Conservation (phyloP, 2,329 filamentous ascomycete genomes). For the Passalora sequoiae region DNA sequence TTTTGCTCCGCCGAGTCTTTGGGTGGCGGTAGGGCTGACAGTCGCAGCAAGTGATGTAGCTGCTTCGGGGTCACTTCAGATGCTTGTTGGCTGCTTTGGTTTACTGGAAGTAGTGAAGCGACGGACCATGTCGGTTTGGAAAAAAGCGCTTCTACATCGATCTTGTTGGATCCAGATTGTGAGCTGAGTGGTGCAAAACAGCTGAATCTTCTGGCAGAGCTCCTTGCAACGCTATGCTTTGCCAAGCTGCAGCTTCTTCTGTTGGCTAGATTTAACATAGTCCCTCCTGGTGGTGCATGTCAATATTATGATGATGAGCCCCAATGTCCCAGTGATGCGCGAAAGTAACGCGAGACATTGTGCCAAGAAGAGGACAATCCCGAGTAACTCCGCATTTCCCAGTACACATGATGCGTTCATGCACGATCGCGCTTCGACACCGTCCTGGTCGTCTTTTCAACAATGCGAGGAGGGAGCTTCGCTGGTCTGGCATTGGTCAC, state of each 20-base stretch:
- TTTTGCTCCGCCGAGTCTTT: constrained; percentile 57
- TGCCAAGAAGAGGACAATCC: too few species aligned
- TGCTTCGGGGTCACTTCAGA: constrained; percentile 57
- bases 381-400: constrained; percentile 1
- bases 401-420: constrained; percentile 6
- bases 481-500: constrained; percentile 7
- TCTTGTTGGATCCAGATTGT: constrained; percentile 1
- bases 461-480: constrained; percentile 12
- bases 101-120: constrained; percentile 60
- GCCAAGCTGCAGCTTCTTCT: too few species aligned
- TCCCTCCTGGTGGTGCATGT: too few species aligned
- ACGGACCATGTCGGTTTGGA: constrained; percentile 79
- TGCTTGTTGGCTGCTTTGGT: constrained; percentile 27
- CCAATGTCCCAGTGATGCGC: too few species aligned
- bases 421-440: neutral
- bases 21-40: constrained; percentile 80
- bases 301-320: too few species aligned
- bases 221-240: too few species aligned
- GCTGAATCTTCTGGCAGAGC: neutral
- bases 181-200: neutral
- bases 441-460: constrained; percentile 5
- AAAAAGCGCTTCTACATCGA: constrained; percentile 45
- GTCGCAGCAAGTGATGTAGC: constrained; percentile 76
- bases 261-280: too few species aligned
- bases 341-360: too few species aligned